Evolutionary conservation across 2,329 filamentous ascomycete species (phyloP), one percentile per base, ranked within the genome.

Genomic region (Phialophora expanda): DNA sequence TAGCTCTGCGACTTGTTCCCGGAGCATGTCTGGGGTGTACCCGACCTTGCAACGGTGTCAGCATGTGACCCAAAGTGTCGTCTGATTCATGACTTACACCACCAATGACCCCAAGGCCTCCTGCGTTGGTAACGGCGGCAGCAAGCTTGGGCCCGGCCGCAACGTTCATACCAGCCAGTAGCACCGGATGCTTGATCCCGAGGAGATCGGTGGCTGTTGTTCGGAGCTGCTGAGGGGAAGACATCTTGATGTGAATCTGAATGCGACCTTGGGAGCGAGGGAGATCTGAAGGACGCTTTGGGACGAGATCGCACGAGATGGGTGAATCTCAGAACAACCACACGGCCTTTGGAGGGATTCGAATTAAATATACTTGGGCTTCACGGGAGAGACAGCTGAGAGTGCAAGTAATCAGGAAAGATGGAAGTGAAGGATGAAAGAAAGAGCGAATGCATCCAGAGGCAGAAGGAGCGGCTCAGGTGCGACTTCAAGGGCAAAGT

Each of bases 141-240:
- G 95, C 95, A 76, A 99, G 89, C 85, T 93, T 96, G 63, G 95
- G 95, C 58, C 95, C 95, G 66, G 95, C 95, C 64, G 95, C 95
- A 70, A 98, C 95, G 85, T 99, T 98, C 95, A 99, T 99, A 79
- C 95, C 95, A 74, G 95, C 95, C 69, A 99, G 89, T 76, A 99
- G 84, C 77, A 99, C 85, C 66, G 95, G 95, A 82, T 99, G 95
- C 79, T 96, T 92, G 87, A 99, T 98, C 85, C 92, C 91, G 82
- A 99, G 90, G 71, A 98, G 90, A 86, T 98, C 94, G 74, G 95
- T 99, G 75, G 93, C 85, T 72, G 91, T 89, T 61, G 95, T 99
- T 76, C 91, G 91, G 80, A 99, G 90, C 84, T 91, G 86, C 83
- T 95, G 91, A 94, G 79, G 66, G 26, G 71, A 73, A 28, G 71